Percentiles rank a stretch among this genome's conserved stretches.
These are phyloP conservation scores for Cicer bijugum DNA, from an alignment of 306 rosid genomes.

Conservation along the genomic window DNA sequence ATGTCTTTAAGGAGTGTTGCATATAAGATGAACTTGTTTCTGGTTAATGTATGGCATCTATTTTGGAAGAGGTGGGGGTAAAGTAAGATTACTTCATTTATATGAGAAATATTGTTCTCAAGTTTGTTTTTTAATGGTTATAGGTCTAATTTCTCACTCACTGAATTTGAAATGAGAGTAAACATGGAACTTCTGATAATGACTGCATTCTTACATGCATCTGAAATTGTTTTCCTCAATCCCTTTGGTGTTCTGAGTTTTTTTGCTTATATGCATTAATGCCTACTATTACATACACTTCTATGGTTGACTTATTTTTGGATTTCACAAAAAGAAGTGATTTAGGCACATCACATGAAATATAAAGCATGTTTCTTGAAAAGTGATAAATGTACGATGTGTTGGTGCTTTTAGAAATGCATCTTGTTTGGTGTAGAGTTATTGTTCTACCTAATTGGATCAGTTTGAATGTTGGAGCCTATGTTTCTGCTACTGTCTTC, in stretches of 20 bases:
- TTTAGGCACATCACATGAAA: slow-evolving; percentile 17
- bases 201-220: slow-evolving; percentile 15
- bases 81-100: slow-evolving; percentile 13
- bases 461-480: slow-evolving; percentile 29
- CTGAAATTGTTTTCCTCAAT: background rate
- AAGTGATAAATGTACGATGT: slow-evolving; percentile 28
- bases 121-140: background rate
- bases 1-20: slow-evolving; percentile 32
- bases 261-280: background rate
- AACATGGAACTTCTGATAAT: background rate
- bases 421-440: slow-evolving; percentile 23
- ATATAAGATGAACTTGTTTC: slow-evolving; percentile 23
- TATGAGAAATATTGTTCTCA: slow-evolving; percentile 6
- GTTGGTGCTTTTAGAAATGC: slow-evolving; percentile 16
- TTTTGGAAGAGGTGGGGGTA: background rate
- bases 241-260: background rate
- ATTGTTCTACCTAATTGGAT: slow-evolving; percentile 25
- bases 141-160: background rate
- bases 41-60: background rate
- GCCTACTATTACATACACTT: slow-evolving; percentile 17
- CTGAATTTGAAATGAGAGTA: background rate
- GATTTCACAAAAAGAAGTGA: slow-evolving; percentile 10
- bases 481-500: slow-evolving; percentile 40
- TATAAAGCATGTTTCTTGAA: slow-evolving; percentile 26
- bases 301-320: slow-evolving; percentile 7